Evolutionary conservation across 176 grass and related monocot species (phyloP).

Genomic region (Rhynchospora breviuscula): DNA sequence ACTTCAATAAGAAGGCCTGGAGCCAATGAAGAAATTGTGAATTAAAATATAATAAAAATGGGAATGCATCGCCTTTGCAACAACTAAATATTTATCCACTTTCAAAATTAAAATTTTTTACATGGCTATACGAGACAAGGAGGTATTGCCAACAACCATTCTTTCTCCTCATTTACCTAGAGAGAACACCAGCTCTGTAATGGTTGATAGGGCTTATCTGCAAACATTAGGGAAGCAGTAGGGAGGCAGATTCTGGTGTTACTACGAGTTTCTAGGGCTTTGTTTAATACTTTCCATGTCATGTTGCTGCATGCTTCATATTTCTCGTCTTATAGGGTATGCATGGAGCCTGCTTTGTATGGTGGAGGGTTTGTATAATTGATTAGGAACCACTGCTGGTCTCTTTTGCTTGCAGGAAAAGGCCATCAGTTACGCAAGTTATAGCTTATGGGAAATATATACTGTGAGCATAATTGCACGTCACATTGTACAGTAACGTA

Average conservation of each 20-base stretch:
- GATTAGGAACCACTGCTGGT: background rate
- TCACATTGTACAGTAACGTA: background rate
- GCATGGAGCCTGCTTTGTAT: background rate
- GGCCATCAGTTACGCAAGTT: background rate
- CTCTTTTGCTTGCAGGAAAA: background rate
- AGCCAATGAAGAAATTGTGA: background rate
- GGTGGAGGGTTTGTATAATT: background rate
- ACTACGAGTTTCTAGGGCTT: too few species aligned
- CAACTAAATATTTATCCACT: background rate
- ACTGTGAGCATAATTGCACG: background rate
- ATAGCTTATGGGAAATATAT: background rate
- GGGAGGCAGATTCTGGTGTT: too few species aligned
- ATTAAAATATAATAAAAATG: background rate
- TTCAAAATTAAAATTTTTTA: background rate
- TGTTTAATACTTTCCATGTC: too few species aligned
- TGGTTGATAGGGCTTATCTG: too few species aligned
- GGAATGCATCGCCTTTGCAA: background rate
- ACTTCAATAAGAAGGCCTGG: background rate
- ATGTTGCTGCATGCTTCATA: too few species aligned
- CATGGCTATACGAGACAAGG: background rate
- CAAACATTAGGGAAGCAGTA: too few species aligned
- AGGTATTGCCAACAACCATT: background rate
- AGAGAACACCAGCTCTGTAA: background rate
- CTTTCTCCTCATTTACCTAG: background rate
- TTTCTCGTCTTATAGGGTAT: background rate